Evolutionary conservation across 306 rosid species (phyloP).

Genomic region (Echinosophora koreensis): DNA sequence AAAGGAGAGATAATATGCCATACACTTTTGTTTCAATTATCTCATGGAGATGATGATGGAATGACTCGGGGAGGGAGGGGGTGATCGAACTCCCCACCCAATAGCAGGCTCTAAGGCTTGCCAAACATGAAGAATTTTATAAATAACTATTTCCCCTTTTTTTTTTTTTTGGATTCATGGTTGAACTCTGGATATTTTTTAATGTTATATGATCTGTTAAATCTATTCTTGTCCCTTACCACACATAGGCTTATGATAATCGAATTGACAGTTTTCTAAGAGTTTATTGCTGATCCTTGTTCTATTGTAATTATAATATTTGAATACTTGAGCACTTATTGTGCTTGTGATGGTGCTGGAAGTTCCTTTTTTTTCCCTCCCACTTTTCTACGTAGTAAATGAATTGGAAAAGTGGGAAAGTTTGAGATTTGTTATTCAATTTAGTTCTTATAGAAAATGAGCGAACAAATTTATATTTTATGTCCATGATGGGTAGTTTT

Average conservation of each 20-base stretch:
- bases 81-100: too few species aligned
- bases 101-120: not conserved
- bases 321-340: not conserved
- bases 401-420: not conserved
- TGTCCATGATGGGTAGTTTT: slow-evolving; percentile 17
- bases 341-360: slow-evolving; percentile 22
- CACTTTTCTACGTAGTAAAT: slow-evolving; percentile 28
- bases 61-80: not conserved
- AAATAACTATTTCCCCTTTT: not conserved
- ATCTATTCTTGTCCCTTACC: too few species aligned
- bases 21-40: slow-evolving; percentile 1
- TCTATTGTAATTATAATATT: slow-evolving; percentile 8
- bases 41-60: not conserved
- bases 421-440: not conserved
- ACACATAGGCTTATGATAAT: not conserved
- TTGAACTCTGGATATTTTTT: not conserved
- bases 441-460: not conserved
- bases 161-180: not conserved
- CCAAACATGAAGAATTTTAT: not conserved
- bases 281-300: not conserved
- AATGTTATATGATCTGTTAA: too few species aligned
- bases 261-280: not conserved
- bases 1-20: slow-evolving; percentile 14
- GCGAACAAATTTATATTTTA: not conserved
- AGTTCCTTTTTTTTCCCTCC: not conserved